Percentiles rank a stretch among this genome's conserved stretches.
phyloP scores from a whole-genome alignment of 2,329 filamentous ascomycete species.

The Aspergillus fructus region DNA sequence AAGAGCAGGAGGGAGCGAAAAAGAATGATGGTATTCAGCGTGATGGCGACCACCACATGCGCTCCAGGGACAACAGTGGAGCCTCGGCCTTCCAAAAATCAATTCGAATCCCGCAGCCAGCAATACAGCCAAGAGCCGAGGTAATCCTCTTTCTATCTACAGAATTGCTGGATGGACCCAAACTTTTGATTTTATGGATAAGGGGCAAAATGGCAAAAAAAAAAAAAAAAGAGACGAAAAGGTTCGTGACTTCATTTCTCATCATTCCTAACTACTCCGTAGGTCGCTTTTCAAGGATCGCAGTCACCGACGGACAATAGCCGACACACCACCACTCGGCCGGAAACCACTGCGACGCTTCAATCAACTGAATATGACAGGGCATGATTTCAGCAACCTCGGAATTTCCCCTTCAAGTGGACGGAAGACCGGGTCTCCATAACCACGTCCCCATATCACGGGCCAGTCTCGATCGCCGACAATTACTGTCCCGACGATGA shows the following conservation, averaged over 20 bases:
- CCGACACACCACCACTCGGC: background rate
- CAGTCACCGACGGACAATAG: background rate
- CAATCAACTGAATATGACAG: background rate
- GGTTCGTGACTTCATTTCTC: background rate
- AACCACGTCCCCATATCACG: background rate
- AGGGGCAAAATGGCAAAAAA: background rate
- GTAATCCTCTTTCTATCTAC: slow-evolving; percentile 9
- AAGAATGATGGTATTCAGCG: background rate
- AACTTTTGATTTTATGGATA: background rate
- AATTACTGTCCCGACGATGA: background rate
- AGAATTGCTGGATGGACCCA: background rate
- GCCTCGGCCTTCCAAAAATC: slow-evolving; percentile 9
- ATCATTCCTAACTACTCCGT: background rate
- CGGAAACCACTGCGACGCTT: background rate
- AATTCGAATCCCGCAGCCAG: background rate
- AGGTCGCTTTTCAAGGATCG: background rate
- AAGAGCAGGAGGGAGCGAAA: background rate
- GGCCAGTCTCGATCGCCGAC: background rate
- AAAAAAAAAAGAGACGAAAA: background rate
- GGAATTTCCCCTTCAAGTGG: background rate
- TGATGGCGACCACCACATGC: slow-evolving; percentile 11
- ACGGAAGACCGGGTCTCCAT: background rate
- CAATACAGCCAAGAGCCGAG: slow-evolving; percentile 2
- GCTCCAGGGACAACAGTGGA: background rate
- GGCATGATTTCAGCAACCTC: background rate